These are phyloP conservation scores for Phyllosticta citrichinensis DNA, from an alignment of 2,329 filamentous ascomycete species.

Conservation along the genomic window DNA sequence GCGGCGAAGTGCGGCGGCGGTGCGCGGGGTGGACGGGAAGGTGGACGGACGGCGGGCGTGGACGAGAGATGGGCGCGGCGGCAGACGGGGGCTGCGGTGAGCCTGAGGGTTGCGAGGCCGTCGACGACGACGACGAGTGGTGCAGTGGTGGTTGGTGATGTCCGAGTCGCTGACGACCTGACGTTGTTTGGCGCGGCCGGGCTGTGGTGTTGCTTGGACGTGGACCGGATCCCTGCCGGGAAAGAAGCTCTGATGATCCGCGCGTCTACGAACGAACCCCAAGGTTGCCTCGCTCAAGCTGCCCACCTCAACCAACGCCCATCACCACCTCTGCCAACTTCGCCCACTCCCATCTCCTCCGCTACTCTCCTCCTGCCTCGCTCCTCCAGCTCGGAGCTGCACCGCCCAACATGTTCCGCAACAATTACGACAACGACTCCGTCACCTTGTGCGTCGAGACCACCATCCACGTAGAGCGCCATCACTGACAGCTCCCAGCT, in stretches of 20 bases:
- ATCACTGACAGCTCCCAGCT: slow-evolving; percentile 48
- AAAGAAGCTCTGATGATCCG: slow-evolving; percentile 14
- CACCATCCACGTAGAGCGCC: slow-evolving; percentile 8
- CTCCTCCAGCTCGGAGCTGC: not conserved
- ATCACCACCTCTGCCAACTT: slow-evolving; percentile 1
- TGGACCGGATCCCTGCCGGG: slow-evolving; percentile 6
- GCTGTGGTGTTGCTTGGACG: not conserved
- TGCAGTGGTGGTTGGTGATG: slow-evolving; percentile 4
- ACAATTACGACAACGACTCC: slow-evolving; percentile 99
- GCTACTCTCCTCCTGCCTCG: not conserved
- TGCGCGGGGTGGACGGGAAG: not conserved
- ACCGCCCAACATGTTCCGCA: slow-evolving; percentile 72
- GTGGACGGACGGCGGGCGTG: not conserved
- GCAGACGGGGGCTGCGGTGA: not conserved
- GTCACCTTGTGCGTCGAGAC: slow-evolving; percentile 76
- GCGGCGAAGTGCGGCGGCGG: slow-evolving; percentile 2
- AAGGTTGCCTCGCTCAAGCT: slow-evolving; percentile 16
- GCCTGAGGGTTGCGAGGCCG: not conserved
- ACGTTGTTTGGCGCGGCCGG: no score
- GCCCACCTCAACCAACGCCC: slow-evolving; percentile 12
- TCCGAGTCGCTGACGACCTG: not conserved
- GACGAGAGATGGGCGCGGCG: not conserved
- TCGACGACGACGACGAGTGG: not conserved
- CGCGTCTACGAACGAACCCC: not conserved
- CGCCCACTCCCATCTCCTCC: slow-evolving; percentile 1